Evolutionary conservation across 768 basidiomycete species (phyloP).

Genomic region (Kwoniella sp.): DNA sequence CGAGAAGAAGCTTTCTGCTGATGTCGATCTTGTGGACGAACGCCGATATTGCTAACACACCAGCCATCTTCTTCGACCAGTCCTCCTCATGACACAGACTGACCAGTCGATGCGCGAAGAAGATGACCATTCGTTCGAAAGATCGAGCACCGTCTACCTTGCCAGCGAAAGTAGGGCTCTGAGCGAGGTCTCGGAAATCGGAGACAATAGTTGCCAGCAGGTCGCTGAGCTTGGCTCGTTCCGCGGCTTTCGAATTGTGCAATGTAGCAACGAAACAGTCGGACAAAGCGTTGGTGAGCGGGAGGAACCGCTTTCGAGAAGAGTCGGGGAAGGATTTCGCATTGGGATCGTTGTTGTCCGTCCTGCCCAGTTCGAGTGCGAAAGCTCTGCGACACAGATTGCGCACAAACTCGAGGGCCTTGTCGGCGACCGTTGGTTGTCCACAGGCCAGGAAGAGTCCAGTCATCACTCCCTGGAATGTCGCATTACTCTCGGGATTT

Average conservation of each 20-base stretch:
- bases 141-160: constrained; percentile 49
- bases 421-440: constrained; percentile 45
- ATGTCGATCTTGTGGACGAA: constrained; percentile 68
- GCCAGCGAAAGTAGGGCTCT: constrained; percentile 22
- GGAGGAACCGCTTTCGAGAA: constrained; percentile 38
- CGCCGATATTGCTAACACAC: constrained; percentile 76
- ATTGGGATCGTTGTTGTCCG: constrained; percentile 24
- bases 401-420: constrained; percentile 66
- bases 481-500: constrained; percentile 29
- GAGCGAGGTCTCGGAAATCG: constrained; percentile 59
- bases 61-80: constrained; percentile 85
- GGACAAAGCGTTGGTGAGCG: constrained; percentile 53
- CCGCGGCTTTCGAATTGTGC: constrained; percentile 51
- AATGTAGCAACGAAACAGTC: constrained; percentile 75
- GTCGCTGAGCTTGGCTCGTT: constrained; percentile 56
- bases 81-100: constrained; percentile 85
- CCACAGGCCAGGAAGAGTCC: constrained; percentile 37
- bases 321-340: constrained; percentile 29
- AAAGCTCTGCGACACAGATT: constrained; percentile 70
- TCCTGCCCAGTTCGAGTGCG: constrained; percentile 61
- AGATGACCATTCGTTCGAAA: constrained; percentile 61
- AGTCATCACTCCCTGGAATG: constrained; percentile 30
- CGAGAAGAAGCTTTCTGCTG: constrained; percentile 71
- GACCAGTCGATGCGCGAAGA: constrained; percentile 75
- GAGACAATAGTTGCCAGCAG: constrained; percentile 63